phyloP scores from a whole-genome alignment of 2,329 filamentous ascomycete species.

The Talaromyces sp. region DNA sequence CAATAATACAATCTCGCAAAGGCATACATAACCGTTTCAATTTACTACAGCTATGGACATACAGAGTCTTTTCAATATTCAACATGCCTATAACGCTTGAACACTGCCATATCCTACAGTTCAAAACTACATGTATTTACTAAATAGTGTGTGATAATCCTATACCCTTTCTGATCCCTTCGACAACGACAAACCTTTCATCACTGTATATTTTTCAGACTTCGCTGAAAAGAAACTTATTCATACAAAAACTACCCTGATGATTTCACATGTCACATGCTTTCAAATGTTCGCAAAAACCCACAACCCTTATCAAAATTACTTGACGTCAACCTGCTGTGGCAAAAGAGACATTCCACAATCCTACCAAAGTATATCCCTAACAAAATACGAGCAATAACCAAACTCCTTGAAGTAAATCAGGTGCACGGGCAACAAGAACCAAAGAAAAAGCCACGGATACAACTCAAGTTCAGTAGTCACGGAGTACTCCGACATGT shows the following conservation, averaged over 20 bases:
- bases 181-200: neutral
- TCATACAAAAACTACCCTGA: neutral
- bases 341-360: neutral
- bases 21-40: too few species aligned
- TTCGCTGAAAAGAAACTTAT: too few species aligned
- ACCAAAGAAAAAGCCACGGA: too few species aligned
- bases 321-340: neutral
- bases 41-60: too few species aligned
- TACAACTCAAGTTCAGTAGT: neutral
- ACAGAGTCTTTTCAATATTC: too few species aligned
- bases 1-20: neutral
- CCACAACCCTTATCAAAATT: neutral
- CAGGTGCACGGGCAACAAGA: too few species aligned
- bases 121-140: too few species aligned
- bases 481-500: neutral
- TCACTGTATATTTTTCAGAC: neutral
- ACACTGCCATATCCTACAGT: too few species aligned
- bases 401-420: neutral
- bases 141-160: neutral
- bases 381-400: neutral
- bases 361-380: neutral
- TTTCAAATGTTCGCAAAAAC: too few species aligned
- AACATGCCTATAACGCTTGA: too few species aligned
- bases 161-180: neutral
- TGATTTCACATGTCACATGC: too few species aligned